Base-by-base conservation (phyloP, 495 filamentous ascomycete genomes). In the Neurospora africana region DNA sequence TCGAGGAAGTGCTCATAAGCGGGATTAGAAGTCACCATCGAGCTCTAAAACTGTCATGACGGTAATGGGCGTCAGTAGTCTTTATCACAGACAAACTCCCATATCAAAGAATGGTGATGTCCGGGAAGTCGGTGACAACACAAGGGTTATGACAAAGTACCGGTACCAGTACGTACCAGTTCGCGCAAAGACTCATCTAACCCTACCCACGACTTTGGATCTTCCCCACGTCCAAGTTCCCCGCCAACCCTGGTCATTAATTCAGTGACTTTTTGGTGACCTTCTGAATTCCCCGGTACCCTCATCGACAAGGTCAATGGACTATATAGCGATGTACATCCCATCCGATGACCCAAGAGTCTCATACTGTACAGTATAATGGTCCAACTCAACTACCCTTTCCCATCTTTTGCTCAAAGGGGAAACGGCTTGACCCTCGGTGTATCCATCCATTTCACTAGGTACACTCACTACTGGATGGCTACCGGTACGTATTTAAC, bases 1-100 rank as follows among this genome's bases (percentile, higher is more conserved):
- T 3, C 15, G 13, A 33, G 5, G 6, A 61, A 33, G 1, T 30
- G 13, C 23, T 30, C 11, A 8, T 9, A 23, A 9, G 13, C 2
- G 0, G 23, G 1, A 0, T 17, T 11, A 0, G 13, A 3, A 27
- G 4, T 7, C 1, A 1, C 0, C 10, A 2, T 5, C n/a, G 10
- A 11, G 17, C 41, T 44, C 19, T 4, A 40, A n/a, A 53, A 53
- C 1, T 58, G 23, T 0, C 11, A 1, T 7, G 23, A 1, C 1
- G 21, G 53, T 2, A 15, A 30, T 13, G 9, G 44, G 4, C 21
- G 10, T 53, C 10, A 23, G 44, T 21, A 13, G 44, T 0, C 23
- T 0, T 27, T 7, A 21, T 58, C 0, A 15, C 4, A 58, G 11
- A 2, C 47, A 21, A 9, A 13, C 15, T 39, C 41, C 17, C 2